These are phyloP conservation scores for Aschersonia sp. DNA, from an alignment of 2,329 filamentous ascomycete species.

Conservation along the genomic window DNA sequence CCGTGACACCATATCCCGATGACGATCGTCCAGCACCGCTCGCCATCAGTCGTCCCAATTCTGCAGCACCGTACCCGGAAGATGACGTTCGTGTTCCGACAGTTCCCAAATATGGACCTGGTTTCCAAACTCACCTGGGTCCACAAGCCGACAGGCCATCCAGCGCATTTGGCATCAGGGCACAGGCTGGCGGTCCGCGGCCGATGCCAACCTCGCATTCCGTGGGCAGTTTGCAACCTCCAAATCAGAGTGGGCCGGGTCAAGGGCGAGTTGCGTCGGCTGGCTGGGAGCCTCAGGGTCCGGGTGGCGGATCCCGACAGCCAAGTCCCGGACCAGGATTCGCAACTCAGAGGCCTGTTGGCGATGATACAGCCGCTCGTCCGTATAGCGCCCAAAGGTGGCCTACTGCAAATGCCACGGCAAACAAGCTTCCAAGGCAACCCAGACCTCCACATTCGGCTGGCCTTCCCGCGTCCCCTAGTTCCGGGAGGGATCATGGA, in stretches of 20 bases:
- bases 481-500: conserved; percentile 22
- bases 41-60: conserved; percentile 27
- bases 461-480: conserved; percentile 8
- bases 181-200: conserved; percentile 18
- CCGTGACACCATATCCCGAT: conserved; percentile 55
- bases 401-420: conserved; percentile 15
- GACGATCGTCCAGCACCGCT: conserved; percentile 46
- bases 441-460: conserved; percentile 5
- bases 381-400: conserved; percentile 14
- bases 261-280: conserved; percentile 27
- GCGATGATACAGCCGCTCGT: conserved; percentile 8
- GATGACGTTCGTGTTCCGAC: conserved; percentile 25
- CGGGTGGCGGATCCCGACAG: conserved; percentile 23
- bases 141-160: conserved; percentile 32
- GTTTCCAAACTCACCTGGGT: conserved; percentile 32
- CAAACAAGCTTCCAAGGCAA: conserved; percentile 16
- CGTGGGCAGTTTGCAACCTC: conserved; percentile 29
- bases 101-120: conserved; percentile 27
- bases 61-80: conserved; percentile 37
- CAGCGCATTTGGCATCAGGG: conserved; percentile 40
- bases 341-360: conserved; percentile 6
- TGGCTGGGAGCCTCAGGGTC: conserved; percentile 28
- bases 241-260: conserved; percentile 12
- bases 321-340: conserved; percentile 19
- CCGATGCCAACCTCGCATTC: conserved; percentile 29